These are phyloP conservation scores for Beauveria sp. DNA, from an alignment of 2,329 filamentous ascomycete genomes.

Conservation along the genomic window DNA sequence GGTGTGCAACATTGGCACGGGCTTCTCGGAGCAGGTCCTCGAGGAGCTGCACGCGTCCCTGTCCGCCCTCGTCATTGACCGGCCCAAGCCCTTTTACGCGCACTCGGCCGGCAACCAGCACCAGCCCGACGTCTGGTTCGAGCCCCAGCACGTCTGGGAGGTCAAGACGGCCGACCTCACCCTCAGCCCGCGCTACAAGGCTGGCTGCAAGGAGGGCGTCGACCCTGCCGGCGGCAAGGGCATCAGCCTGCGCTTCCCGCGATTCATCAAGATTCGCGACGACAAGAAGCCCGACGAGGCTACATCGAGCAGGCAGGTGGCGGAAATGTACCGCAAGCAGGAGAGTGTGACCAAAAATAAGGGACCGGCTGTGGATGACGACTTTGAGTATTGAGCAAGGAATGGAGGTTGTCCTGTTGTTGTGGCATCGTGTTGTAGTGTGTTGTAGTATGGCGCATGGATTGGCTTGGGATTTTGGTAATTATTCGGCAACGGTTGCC, in stretches of 20 bases:
- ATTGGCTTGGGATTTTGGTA: neutral
- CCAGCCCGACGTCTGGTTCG: conserved; percentile 98
- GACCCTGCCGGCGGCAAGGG: conserved; percentile 65
- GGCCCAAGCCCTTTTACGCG: conserved; percentile 87
- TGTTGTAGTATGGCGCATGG: neutral
- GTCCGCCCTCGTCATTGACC: conserved; percentile 72
- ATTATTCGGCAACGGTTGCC: neutral
- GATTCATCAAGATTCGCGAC: conserved; percentile 85
- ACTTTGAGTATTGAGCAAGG: conserved; percentile 84
- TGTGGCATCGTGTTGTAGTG: neutral
- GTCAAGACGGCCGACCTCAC: conserved; percentile 95
- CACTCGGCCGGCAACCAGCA: conserved; percentile 81
- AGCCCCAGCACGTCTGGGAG: conserved; percentile 92
- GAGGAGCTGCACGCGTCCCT: conserved; percentile 75
- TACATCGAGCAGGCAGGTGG: conserved; percentile 75
- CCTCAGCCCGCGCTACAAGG: conserved; percentile 85
- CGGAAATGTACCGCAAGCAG: conserved; percentile 95
- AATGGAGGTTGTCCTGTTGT: neutral
- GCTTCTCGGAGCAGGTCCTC: conserved; percentile 91
- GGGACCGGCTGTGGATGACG: conserved; percentile 82
- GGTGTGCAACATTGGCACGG: conserved; percentile 96
- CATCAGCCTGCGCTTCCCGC: conserved; percentile 81
- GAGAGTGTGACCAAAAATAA: conserved; percentile 84
- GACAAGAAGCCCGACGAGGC: conserved; percentile 95
- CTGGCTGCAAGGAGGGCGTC: conserved; percentile 76